Conservation (phyloP, 2,329 filamentous ascomycete species). For the Xylariaceae sp. region DNA sequence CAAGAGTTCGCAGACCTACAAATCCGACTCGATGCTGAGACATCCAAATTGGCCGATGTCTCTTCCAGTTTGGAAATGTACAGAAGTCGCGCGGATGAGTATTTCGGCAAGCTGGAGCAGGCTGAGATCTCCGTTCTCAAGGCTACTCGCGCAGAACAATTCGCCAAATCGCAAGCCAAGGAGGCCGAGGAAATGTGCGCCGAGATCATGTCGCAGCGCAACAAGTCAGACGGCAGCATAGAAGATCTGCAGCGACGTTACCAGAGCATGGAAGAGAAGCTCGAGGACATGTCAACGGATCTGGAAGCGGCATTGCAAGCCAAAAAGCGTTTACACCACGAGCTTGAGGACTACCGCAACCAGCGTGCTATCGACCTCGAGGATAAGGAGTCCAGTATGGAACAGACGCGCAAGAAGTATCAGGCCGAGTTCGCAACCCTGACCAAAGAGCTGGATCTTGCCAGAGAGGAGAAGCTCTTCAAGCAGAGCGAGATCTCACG, state of each 20-base stretch:
- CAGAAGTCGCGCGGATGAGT: constrained; percentile 89
- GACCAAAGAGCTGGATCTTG: constrained; percentile 87
- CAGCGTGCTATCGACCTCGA: constrained; percentile 95
- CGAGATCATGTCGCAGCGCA: constrained; percentile 84
- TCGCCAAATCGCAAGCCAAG: constrained; percentile 82
- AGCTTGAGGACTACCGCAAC: constrained; percentile 94
- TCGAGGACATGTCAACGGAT: constrained; percentile 89
- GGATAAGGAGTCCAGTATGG: constrained; percentile 92
- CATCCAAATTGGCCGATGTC: constrained; percentile 79
- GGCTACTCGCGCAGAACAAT: constrained; percentile 85
- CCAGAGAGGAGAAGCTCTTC: constrained; percentile 82
- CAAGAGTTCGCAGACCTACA: constrained; percentile 93
- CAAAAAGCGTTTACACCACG: constrained; percentile 92
- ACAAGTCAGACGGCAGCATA: constrained; percentile 80
- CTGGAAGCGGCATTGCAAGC: constrained; percentile 79
- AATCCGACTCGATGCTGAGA: constrained; percentile 85
- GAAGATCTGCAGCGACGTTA: constrained; percentile 89
- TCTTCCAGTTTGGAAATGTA: constrained; percentile 81
- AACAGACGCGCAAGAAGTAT: constrained; percentile 97
- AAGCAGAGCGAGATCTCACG: constrained; percentile 83
- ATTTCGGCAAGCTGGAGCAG: constrained; percentile 95
- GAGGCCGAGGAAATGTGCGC: constrained; percentile 91
- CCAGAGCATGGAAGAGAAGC: constrained; percentile 82
- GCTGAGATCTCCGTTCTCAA: constrained; percentile 95
- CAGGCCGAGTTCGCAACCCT: constrained; percentile 86